These are phyloP conservation scores for Phytomonas serpens DNA, from an alignment of 208 protist species.

Conservation along the genomic window DNA sequence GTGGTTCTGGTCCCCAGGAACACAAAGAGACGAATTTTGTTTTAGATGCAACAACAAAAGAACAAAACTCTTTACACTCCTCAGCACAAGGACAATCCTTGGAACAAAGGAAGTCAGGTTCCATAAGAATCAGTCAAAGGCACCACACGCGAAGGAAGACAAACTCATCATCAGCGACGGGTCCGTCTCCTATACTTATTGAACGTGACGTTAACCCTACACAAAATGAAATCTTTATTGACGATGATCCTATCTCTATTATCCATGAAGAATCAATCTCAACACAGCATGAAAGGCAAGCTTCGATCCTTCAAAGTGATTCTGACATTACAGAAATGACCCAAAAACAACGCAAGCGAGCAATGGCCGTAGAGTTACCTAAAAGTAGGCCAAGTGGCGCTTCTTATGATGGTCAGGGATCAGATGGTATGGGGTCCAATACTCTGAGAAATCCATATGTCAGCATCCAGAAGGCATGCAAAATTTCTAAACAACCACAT, in stretches of 20 bases:
- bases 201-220: not conserved
- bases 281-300: not conserved
- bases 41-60: not conserved
- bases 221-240: not conserved
- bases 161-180: not conserved
- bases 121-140: not conserved
- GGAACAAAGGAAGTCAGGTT: not conserved
- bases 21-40: not conserved
- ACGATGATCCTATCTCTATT: not conserved
- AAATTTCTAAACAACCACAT: not conserved
- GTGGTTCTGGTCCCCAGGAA: not conserved
- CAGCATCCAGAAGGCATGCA: not conserved
- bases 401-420: not conserved
- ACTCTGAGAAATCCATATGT: not conserved
- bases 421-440: not conserved
- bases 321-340: not conserved
- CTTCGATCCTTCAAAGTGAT: not conserved
- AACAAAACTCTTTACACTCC: not conserved
- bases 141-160: not conserved
- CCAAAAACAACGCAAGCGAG: not conserved
- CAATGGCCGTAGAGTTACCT: not conserved
- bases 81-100: not conserved
- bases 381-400: not conserved
- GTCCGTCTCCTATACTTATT: not conserved
- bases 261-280: not conserved